phyloP scores from a whole-genome alignment of 768 basidiomycete species.

The Tremella yokohamensis region DNA sequence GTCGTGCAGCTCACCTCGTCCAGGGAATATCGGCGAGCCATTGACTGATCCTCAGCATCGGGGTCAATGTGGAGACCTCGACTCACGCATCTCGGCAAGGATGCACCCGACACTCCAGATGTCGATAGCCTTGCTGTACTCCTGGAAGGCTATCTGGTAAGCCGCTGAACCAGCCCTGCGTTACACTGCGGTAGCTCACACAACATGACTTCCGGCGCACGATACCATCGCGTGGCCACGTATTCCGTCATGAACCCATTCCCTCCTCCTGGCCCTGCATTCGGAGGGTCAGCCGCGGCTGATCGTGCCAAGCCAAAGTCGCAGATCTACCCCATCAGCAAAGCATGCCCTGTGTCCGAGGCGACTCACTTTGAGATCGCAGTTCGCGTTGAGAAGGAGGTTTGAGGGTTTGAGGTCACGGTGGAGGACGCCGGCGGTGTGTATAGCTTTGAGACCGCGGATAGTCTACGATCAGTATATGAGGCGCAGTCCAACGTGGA shows the following conservation, averaged over 20 bases:
- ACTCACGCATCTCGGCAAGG: slow-evolving; percentile 41
- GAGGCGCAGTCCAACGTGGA: too few species aligned
- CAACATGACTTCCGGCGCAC: slow-evolving; percentile 57
- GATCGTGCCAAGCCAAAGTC: slow-evolving; percentile 62
- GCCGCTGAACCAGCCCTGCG: background rate
- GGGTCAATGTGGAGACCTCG: slow-evolving; percentile 54
- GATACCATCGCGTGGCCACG: slow-evolving; percentile 80
- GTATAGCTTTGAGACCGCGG: slow-evolving; percentile 87
- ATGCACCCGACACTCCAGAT: slow-evolving; percentile 53
- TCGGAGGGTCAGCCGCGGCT: slow-evolving; percentile 34
- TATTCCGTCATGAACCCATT: slow-evolving; percentile 81
- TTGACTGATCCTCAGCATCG: slow-evolving; percentile 69
- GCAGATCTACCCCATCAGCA: slow-evolving; percentile 41
- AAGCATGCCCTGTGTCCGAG: background rate
- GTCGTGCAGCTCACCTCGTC: slow-evolving; percentile 62
- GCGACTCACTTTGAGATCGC: slow-evolving; percentile 76
- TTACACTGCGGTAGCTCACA: slow-evolving; percentile 32
- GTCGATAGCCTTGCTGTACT: slow-evolving; percentile 57
- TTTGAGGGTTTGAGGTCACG: slow-evolving; percentile 96
- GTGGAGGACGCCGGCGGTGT: slow-evolving; percentile 83
- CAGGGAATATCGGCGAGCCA: slow-evolving; percentile 90
- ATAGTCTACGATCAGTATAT: slow-evolving; percentile 64
- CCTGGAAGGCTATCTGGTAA: slow-evolving; percentile 49
- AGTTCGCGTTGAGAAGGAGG: slow-evolving; percentile 90
- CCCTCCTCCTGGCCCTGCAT: slow-evolving; percentile 59